phyloP scores from a whole-genome alignment of 2,329 filamentous ascomycete genomes.

The Gliomastix tumulicola region DNA sequence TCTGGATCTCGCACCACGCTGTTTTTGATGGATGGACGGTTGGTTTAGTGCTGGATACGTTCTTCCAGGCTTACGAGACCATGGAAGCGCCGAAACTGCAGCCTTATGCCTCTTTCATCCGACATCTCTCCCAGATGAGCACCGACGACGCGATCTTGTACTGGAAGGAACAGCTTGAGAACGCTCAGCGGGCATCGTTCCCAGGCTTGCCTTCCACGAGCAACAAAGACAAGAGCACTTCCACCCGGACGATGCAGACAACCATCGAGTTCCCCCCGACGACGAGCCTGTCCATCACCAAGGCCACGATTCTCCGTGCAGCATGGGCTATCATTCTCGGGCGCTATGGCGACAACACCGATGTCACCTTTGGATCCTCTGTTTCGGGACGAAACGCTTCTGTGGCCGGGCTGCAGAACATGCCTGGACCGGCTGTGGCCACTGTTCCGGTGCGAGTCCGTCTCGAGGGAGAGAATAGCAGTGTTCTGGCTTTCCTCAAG shows the following conservation, averaged over 20 bases:
- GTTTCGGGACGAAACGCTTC: constrained; percentile 7
- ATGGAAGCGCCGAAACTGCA: constrained; percentile 1
- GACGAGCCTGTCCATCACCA: constrained; percentile 5
- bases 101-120: not conserved
- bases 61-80: constrained; percentile 4
- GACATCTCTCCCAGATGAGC: not conserved
- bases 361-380: constrained; percentile 13
- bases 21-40: constrained; percentile 1
- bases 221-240: not conserved
- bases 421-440: constrained; percentile 9
- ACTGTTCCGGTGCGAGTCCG: constrained; percentile 7
- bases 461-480: constrained; percentile 1
- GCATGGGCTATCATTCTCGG: constrained; percentile 7
- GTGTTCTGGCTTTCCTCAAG: constrained; percentile 7
- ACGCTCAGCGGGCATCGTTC: not conserved
- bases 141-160: not conserved
- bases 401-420: constrained; percentile 9
- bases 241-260: not conserved
- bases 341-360: constrained; percentile 21
- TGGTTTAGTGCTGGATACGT: not conserved
- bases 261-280: not conserved
- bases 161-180: constrained; percentile 1
- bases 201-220: constrained; percentile 2
- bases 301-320: constrained; percentile 9
- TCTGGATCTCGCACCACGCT: constrained; percentile 13